These are phyloP conservation scores for Rhododendron ovatum DNA, from an alignment of 148 eudicot species.

Conservation along the genomic window DNA sequence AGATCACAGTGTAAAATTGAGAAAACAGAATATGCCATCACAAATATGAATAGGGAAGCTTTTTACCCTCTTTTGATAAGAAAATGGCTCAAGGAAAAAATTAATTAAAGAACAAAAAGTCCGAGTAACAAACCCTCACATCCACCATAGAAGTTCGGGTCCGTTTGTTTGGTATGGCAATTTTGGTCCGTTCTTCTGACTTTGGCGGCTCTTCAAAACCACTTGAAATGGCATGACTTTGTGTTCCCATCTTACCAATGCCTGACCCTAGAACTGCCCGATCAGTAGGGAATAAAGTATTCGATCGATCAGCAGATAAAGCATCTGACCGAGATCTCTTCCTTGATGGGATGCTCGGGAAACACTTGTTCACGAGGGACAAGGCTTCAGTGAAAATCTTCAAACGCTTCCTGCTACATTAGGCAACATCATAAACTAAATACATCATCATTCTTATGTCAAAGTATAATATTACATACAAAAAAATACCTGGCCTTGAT, in stretches of 20 bases:
- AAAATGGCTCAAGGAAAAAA: neutral
- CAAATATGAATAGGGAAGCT: neutral
- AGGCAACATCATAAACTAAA: conserved; percentile 7
- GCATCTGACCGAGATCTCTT: conserved; percentile 53
- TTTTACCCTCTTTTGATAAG: neutral
- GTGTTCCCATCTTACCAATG: conserved; percentile 41
- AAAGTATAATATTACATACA: neutral
- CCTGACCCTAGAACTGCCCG: conserved; percentile 39
- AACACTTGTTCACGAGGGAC: conserved; percentile 47
- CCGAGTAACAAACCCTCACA: conserved; percentile 44
- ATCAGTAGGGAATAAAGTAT: conserved; percentile 24
- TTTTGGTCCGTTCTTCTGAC: conserved; percentile 47
- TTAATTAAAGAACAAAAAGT: neutral
- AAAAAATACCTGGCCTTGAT: conserved; percentile 47
- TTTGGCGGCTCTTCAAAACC: conserved; percentile 46
- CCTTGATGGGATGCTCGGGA: conserved; percentile 54
- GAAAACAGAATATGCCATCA: neutral
- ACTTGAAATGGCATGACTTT: conserved; percentile 31
- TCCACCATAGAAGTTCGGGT: conserved; percentile 61
- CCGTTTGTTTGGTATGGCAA: conserved; percentile 47
- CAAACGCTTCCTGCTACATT: conserved; percentile 47
- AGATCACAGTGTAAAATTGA: neutral
- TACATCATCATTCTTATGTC: neutral
- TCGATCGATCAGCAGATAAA: conserved; percentile 39
- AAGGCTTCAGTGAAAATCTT: conserved; percentile 45